Evolutionary conservation across 257 asterid species (phyloP).

Genomic region (Coffea canephora): DNA sequence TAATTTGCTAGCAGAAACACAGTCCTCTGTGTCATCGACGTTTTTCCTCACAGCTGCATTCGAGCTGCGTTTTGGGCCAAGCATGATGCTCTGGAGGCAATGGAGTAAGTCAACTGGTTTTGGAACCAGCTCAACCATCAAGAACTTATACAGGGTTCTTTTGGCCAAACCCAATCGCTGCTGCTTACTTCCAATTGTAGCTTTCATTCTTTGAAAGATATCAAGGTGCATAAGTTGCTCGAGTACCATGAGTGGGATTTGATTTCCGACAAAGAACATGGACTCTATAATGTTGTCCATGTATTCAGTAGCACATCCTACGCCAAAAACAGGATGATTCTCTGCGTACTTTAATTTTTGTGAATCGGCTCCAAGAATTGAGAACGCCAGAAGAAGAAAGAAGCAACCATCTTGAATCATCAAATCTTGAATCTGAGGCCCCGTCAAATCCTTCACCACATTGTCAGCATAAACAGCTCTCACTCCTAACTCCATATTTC

Average conservation of each 20-base stretch:
- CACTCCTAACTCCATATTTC: neutral
- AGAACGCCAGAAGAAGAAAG: constrained; percentile 11
- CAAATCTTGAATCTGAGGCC: neutral
- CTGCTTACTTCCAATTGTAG: no score
- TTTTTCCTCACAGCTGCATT: no score
- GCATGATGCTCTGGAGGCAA: neutral
- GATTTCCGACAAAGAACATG: no score
- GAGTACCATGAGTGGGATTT: neutral
- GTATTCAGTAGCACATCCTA: neutral
- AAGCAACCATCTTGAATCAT: constrained; percentile 12
- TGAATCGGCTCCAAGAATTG: neutral
- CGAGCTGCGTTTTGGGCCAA: neutral
- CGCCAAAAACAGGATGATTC: constrained; percentile 7
- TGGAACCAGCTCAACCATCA: neutral
- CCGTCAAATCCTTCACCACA: neutral
- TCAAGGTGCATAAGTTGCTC: no score
- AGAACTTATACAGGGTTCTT: neutral
- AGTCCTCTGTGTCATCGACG: no score
- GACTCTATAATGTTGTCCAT: no score
- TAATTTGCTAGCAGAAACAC: neutral
- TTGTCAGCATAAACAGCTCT: constrained; percentile 6
- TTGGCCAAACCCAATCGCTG: neutral
- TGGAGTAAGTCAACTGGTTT: neutral
- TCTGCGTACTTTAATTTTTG: neutral
- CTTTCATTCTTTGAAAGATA: no score